Evolutionary conservation across 2,329 filamentous ascomycete genomes (phyloP).

Genomic region (Pseudogymnoascus verrucosus): DNA sequence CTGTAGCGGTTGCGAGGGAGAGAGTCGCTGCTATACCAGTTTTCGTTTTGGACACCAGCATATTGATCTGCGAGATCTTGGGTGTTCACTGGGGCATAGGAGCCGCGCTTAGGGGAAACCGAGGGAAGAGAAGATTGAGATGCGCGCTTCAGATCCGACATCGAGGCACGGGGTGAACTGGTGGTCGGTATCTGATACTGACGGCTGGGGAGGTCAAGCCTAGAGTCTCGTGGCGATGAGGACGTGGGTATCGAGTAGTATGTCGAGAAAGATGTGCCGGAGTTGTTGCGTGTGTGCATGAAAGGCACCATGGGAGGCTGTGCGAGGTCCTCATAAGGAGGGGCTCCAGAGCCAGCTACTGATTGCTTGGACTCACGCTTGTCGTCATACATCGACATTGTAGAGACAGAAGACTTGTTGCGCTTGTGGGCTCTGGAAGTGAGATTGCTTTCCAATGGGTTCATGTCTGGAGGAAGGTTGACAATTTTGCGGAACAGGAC

Average conservation of each 20-base stretch:
- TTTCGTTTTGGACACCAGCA: background rate
- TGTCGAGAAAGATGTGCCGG: constrained; percentile 47
- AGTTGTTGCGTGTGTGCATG: constrained; percentile 62
- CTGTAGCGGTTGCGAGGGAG: background rate
- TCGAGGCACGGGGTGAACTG: constrained; percentile 38
- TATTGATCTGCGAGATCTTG: background rate
- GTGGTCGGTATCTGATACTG: constrained; percentile 44
- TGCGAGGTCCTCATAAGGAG: constrained; percentile 37
- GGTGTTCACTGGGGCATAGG: background rate
- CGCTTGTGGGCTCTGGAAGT: constrained; percentile 68
- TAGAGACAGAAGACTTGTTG: constrained; percentile 45
- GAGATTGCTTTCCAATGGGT: constrained; percentile 79
- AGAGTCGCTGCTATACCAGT: constrained; percentile 5
- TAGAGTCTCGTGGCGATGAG: constrained; percentile 42
- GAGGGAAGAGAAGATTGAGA: constrained; percentile 29
- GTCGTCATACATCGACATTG: constrained; percentile 18
- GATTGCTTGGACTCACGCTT: background rate
- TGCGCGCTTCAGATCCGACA: constrained; percentile 40
- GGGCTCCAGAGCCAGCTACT: constrained; percentile 28
- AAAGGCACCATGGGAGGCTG: constrained; percentile 61
- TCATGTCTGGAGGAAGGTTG: constrained; percentile 84
- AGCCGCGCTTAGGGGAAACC: background rate
- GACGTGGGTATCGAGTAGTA: constrained; percentile 42
- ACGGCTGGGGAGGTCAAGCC: constrained; percentile 45
- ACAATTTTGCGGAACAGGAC: constrained; percentile 76